These are phyloP conservation scores for Podila epigama DNA, from an alignment of 192 early-diverging fungal species.

Conservation along the genomic window DNA sequence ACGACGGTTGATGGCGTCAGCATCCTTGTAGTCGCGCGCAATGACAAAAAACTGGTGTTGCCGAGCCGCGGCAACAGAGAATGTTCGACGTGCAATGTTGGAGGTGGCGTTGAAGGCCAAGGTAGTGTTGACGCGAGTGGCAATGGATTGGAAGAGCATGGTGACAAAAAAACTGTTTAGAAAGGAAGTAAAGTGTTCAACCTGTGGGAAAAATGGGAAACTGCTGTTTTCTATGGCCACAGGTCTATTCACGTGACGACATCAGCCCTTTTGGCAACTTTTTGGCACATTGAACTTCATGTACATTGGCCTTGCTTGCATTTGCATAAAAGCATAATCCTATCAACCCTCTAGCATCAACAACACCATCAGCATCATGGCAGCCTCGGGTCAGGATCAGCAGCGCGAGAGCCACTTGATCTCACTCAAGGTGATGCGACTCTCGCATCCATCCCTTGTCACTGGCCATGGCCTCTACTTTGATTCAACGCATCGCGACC, in stretches of 20 bases:
- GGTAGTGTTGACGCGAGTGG: too few relatives aligned
- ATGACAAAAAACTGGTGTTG: conserved; percentile 55
- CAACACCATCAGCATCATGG: conserved; percentile 15
- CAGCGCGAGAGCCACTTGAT: conserved; percentile 70
- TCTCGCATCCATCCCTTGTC: conserved; percentile 78
- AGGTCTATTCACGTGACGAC: too few relatives aligned
- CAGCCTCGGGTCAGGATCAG: conserved; percentile 31
- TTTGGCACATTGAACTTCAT: too few relatives aligned
- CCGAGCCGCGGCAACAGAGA: background rate
- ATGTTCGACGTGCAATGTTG: background rate
- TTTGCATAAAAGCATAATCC: too few relatives aligned
- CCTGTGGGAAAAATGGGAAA: too few relatives aligned
- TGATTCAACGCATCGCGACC: conserved; percentile 17
- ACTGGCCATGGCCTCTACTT: conserved; percentile 55
- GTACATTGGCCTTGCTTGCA: too few relatives aligned
- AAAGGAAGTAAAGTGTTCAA: too few relatives aligned
- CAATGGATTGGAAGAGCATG: background rate
- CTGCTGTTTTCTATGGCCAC: too few relatives aligned
- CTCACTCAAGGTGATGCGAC: conserved; percentile 91
- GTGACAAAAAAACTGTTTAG: too few relatives aligned
- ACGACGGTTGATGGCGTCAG: conserved; percentile 54
- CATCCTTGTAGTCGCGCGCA: conserved; percentile 59
- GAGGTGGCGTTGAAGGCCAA: background rate
- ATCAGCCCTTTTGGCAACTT: too few relatives aligned
- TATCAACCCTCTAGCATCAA: background rate